Base-by-base conservation (phyloP, 75 land plant species). In the Chamaecyparis obtusa region DNA sequence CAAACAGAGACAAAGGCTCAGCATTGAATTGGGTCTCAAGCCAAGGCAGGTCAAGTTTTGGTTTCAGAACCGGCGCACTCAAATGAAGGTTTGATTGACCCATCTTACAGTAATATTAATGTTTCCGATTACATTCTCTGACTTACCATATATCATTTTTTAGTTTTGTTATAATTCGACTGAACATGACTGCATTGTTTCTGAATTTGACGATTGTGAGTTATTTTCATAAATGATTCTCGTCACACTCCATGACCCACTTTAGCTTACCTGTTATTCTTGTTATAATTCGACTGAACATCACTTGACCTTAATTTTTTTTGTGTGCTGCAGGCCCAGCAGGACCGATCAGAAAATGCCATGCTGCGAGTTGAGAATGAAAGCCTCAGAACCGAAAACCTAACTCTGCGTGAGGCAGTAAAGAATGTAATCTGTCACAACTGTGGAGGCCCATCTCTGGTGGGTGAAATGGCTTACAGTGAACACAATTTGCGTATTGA, bases 401-500 rank as follows among this genome's bases (percentile, higher is more conserved):
- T 89, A 56, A 67, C 95, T 37, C 87, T 94, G 27, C 94, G 93
- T 86, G 90, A 90, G 15, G 92, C 95, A 5, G 69, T 96, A 0
- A 74, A 90, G 37, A 95, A 90, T 87, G 84, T 91, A 2, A 72
- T 87, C 2, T 94, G 96, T 83, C 95, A 95, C 27, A 92, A 85
- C 90, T 96, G 97, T 85, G 96, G 96, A 14, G 95, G 96, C 21
- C 91, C 93, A 11, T 90, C 93, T 9, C 82, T 92, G 48, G 84
- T 94, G 21, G 94, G 94, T 14, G 98, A 95, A 78, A 87, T 93
- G 84, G 84, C 92, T 33, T 94, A 89, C 72, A 97, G 95, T 78
- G 98, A 96, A 75, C 97, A 96, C 72, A 95, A 93, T 7, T 88
- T 96, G n/a, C 97, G 98, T 1, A 33, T 92, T 32, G 98, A 96